A percentile compares a stretch with the other conserved stretches of the same genome.
These are phyloP conservation scores for Benincasa hispida DNA, from an alignment of 306 rosid species.

Conservation along the genomic window DNA sequence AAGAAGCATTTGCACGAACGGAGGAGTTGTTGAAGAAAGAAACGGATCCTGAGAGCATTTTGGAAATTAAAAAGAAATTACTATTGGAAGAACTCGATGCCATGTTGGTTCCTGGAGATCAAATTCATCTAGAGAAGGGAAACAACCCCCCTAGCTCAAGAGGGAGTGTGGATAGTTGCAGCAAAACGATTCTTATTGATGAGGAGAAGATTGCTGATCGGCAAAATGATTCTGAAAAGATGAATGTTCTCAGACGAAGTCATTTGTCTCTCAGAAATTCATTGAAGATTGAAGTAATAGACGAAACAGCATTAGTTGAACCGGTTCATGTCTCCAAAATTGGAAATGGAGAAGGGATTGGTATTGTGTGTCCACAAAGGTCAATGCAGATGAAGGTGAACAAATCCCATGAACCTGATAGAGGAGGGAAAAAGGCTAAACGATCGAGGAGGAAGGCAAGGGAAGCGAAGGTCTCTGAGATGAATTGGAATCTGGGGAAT, in stretches of 20 bases:
- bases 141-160: neutral
- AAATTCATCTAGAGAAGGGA: neutral
- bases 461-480: constrained; percentile 5
- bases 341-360: constrained; percentile 11
- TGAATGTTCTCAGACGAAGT: neutral
- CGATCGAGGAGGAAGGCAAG: constrained; percentile 22
- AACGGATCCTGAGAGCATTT: constrained; percentile 7
- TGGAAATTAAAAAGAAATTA: constrained; percentile 41
- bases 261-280: constrained; percentile 11
- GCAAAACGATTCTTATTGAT: neutral
- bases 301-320: constrained; percentile 72
- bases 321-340: constrained; percentile 5
- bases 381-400: constrained; percentile 11
- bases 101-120: constrained; percentile 24
- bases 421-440: constrained; percentile 20
- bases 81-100: constrained; percentile 47
- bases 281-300: constrained; percentile 51
- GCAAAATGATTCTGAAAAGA: neutral
- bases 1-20: neutral
- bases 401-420: constrained; percentile 6
- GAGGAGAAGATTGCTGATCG: neutral
- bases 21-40: constrained; percentile 5
- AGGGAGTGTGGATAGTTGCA: neutral
- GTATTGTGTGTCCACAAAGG: neutral
- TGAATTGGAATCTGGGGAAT: constrained; percentile 5